phyloP scores from a whole-genome alignment of 306 rosid genomes.

The Dalbergia cultrata region DNA sequence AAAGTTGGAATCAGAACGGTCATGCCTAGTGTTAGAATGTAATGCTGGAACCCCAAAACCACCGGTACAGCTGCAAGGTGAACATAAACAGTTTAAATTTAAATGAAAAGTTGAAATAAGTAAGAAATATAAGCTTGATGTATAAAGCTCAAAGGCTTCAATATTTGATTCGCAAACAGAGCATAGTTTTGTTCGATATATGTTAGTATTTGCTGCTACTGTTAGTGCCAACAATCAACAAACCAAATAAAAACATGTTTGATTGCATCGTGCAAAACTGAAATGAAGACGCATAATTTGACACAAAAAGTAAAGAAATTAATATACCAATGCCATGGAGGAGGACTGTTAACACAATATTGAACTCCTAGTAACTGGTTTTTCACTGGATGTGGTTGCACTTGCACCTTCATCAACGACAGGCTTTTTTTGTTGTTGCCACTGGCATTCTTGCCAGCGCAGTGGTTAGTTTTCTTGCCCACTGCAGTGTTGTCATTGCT shows the following conservation, averaged over 20 bases:
- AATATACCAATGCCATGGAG: conserved; percentile 70
- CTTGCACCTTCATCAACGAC: neutral
- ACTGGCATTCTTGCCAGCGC: neutral
- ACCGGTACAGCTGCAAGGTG: conserved; percentile 70
- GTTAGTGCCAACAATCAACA: too few species aligned
- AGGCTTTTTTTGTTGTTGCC: conserved; percentile 7
- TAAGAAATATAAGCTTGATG: too few species aligned
- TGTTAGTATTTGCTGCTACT: too few species aligned
- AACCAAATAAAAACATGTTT: neutral
- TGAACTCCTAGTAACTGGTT: conserved; percentile 83
- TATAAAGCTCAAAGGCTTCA: too few species aligned
- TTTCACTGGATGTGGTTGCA: conserved; percentile 44
- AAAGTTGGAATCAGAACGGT: conserved; percentile 73
- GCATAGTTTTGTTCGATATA: too few species aligned
- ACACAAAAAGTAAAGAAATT: too few species aligned
- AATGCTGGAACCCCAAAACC: conserved; percentile 89
- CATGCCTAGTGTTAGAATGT: conserved; percentile 76
- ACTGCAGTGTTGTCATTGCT: neutral
- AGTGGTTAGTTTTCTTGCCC: too few species aligned
- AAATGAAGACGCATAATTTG: too few species aligned
- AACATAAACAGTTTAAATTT: neutral
- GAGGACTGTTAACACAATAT: conserved; percentile 81
- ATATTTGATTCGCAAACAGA: too few species aligned
- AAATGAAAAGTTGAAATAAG: neutral
- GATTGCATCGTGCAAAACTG: too few species aligned